phyloP scores from a whole-genome alignment of 1,284 basidiomycete species.

The Tilletia indica region DNA sequence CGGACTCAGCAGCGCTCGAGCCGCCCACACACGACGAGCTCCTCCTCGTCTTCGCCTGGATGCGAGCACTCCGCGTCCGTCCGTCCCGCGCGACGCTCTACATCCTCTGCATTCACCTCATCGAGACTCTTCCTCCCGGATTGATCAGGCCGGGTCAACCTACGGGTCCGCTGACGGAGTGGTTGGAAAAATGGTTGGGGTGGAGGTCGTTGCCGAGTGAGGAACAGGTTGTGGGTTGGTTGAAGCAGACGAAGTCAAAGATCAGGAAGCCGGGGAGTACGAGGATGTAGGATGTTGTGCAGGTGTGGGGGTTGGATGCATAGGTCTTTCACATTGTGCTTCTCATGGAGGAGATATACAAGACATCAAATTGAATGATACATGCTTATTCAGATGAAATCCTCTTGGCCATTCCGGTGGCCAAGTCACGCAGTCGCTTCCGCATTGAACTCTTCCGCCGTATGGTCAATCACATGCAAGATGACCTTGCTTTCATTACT shows the following conservation, averaged over 20 bases:
- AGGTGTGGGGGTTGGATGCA: too few relatives aligned
- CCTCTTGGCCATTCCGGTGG: too few relatives aligned
- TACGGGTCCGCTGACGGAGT: background rate
- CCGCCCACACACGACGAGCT: background rate
- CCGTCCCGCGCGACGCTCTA: background rate
- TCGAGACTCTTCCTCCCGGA: background rate
- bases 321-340: too few relatives aligned
- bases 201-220: background rate
- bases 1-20: background rate
- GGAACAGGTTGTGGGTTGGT: background rate
- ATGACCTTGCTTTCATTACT: too few relatives aligned
- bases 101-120: background rate
- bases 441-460: too few relatives aligned
- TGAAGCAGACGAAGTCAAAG: background rate
- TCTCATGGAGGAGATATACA: too few relatives aligned
- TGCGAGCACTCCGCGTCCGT: background rate
- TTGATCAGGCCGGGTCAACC: background rate
- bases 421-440: too few relatives aligned
- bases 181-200: background rate
- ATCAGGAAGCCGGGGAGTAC: too few relatives aligned
- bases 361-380: too few relatives aligned
- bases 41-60: background rate
- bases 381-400: too few relatives aligned
- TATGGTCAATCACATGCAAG: too few relatives aligned
- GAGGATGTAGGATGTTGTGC: too few relatives aligned